Conservation (phyloP, 495 filamentous ascomycete genomes). For the Geoglossum glabrum region DNA sequence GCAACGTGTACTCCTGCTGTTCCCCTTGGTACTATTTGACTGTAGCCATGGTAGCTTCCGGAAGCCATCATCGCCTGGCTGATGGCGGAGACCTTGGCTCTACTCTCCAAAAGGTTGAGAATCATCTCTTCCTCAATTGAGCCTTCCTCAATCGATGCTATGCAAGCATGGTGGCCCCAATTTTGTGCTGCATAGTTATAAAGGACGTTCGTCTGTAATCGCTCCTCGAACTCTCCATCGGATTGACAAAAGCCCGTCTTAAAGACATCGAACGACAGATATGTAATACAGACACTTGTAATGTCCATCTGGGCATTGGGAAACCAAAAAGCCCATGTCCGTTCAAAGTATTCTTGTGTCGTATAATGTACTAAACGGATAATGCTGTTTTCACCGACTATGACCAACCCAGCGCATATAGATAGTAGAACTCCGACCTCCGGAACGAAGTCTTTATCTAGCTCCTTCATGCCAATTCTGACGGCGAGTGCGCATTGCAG, state of each 20-base stretch:
- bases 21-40: slow-evolving; percentile 4
- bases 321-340: slow-evolving; percentile 18
- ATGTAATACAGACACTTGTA: slow-evolving; percentile 24
- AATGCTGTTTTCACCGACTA: slow-evolving; percentile 24
- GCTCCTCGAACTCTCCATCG: slow-evolving; percentile 13
- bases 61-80: neutral
- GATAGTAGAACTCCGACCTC: slow-evolving; percentile 22
- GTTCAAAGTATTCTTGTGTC: slow-evolving; percentile 30
- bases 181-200: slow-evolving; percentile 22
- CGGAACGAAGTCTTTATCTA: slow-evolving; percentile 23
- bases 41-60: slow-evolving; percentile 2
- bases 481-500: slow-evolving; percentile 29
- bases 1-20: slow-evolving; percentile 10
- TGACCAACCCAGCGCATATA: slow-evolving; percentile 32
- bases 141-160: slow-evolving; percentile 8
- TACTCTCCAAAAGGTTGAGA: neutral
- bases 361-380: slow-evolving; percentile 36
- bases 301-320: slow-evolving; percentile 19
- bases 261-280: slow-evolving; percentile 23
- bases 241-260: slow-evolving; percentile 10
- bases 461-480: slow-evolving; percentile 11
- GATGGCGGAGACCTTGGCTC: neutral
- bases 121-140: neutral
- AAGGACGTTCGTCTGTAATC: slow-evolving; percentile 16
- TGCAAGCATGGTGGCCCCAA: slow-evolving; percentile 30